Conservation (phyloP, 768 basidiomycete species). For the Hericium alpestre region DNA sequence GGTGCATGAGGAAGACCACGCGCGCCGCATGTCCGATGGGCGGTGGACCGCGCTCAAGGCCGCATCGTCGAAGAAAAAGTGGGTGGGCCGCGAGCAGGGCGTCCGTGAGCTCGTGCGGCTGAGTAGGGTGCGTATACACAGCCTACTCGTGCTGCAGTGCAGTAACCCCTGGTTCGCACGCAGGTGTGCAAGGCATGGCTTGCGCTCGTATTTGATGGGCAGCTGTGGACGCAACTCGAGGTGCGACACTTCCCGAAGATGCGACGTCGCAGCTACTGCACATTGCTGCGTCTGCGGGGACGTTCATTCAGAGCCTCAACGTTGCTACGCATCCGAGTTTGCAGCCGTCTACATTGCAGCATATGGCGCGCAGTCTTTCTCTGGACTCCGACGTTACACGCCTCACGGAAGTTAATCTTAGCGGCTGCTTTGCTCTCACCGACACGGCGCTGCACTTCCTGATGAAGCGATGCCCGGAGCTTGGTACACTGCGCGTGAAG, state of each 20-base stretch:
- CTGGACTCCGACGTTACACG: slow-evolving; percentile 41
- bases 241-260: slow-evolving; percentile 52
- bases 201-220: slow-evolving; percentile 69
- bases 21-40: slow-evolving; percentile 29
- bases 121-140: slow-evolving; percentile 50
- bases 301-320: slow-evolving; percentile 55
- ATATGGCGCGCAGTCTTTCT: slow-evolving; percentile 46
- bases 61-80: slow-evolving; percentile 38
- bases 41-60: slow-evolving; percentile 58
- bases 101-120: slow-evolving; percentile 69
- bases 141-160: neutral
- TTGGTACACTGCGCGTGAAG: slow-evolving; percentile 52
- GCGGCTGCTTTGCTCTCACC: slow-evolving; percentile 59
- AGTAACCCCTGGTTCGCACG: slow-evolving; percentile 6
- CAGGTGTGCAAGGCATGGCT: slow-evolving; percentile 77
- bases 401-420: slow-evolving; percentile 59
- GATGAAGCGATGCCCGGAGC: slow-evolving; percentile 49
- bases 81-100: slow-evolving; percentile 69
- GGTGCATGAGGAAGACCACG: slow-evolving; percentile 50
- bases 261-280: slow-evolving; percentile 39
- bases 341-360: slow-evolving; percentile 35
- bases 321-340: slow-evolving; percentile 51
- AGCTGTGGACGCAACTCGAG: slow-evolving; percentile 68
- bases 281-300: slow-evolving; percentile 45
- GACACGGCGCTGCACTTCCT: slow-evolving; percentile 61